Evolutionary conservation across 73 alveolate genomes (phyloP).

Genomic region (Symbiodinium natans): DNA sequence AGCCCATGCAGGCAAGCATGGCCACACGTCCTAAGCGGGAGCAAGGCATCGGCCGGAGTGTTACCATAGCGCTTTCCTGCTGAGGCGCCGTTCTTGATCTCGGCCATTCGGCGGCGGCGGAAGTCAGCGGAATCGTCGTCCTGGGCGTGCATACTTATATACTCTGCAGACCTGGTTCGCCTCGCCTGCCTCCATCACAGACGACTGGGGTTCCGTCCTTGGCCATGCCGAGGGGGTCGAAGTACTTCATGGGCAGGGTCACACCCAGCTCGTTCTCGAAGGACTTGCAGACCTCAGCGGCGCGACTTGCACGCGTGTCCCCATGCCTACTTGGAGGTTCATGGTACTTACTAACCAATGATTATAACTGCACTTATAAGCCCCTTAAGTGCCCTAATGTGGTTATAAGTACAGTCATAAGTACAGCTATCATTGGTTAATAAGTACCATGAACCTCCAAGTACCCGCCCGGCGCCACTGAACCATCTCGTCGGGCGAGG

Average conservation of each 20-base stretch:
- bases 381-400: too few species aligned
- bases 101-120: constrained; percentile 82
- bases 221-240: constrained; percentile 90
- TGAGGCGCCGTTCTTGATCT: constrained; percentile 87
- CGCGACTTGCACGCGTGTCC: not conserved
- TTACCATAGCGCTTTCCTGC: not conserved
- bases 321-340: not conserved
- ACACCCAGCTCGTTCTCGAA: constrained; percentile 70
- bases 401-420: too few species aligned
- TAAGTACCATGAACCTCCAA: not conserved
- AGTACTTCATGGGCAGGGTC: constrained; percentile 75
- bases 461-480: too few species aligned
- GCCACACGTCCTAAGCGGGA: constrained; percentile 92
- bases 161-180: not conserved
- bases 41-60: not conserved
- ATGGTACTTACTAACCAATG: not conserved
- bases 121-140: constrained; percentile 44
- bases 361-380: not conserved
- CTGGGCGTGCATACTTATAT: not conserved
- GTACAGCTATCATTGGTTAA: not conserved
- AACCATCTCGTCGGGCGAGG: too few species aligned
- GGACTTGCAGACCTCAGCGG: constrained; percentile 56
- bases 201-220: not conserved
- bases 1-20: constrained; percentile 79
- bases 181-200: too few species aligned